These are phyloP conservation scores for Lycium barbarum DNA, from an alignment of 257 asterid genomes.

Conservation along the genomic window DNA sequence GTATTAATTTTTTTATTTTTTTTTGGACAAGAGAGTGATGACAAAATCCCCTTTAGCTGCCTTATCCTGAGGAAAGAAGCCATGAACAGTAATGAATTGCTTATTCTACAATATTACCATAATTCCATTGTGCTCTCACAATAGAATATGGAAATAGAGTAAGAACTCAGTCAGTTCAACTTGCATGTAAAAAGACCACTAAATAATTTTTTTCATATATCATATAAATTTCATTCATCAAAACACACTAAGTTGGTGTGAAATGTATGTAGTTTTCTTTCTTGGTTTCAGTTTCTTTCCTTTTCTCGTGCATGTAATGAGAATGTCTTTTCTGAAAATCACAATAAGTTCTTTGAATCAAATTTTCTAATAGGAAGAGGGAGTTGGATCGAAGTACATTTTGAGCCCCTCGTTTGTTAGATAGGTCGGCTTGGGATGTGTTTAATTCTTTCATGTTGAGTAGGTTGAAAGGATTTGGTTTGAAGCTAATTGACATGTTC, in stretches of 20 bases:
- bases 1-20: not conserved
- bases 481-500: not conserved
- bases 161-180: not conserved
- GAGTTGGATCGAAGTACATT: not conserved
- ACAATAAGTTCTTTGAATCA: not conserved
- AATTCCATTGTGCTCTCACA: not conserved
- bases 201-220: not conserved
- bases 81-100: constrained; percentile 7
- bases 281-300: not conserved
- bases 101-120: not conserved
- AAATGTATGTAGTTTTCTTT: not conserved
- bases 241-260: not conserved
- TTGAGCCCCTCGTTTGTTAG: not conserved
- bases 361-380: not conserved
- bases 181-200: not conserved
- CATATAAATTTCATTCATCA: not conserved
- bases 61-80: not conserved
- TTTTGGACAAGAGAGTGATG: not conserved
- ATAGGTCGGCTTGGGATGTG: not conserved
- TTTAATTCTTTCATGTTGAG: not conserved
- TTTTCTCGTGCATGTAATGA: not conserved
- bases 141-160: not conserved
- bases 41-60: constrained; percentile 8
- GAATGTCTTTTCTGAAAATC: not conserved
- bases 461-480: not conserved